Base-by-base conservation (phyloP, 768 basidiomycete species). In the Arthromyces matolae region DNA sequence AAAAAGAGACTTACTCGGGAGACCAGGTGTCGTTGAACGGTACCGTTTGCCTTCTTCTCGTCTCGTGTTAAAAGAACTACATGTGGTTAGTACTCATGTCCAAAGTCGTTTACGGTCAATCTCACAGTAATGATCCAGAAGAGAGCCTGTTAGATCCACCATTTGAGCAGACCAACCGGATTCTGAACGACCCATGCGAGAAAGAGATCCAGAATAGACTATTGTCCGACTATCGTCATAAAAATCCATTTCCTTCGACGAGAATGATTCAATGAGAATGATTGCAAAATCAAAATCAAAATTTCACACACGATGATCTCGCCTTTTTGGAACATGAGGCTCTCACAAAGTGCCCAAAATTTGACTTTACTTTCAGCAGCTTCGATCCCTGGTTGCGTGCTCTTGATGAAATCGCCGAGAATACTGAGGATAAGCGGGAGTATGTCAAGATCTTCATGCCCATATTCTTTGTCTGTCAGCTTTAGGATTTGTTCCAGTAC, bases 331-430 rank as follows among this genome's bases (percentile, higher is more conserved):
- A 81, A 89, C 10, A 80, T 65, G 40, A 95, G 61, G 56, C 78
- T 84, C 67, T 94, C 89, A 54, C 81, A 82, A 3, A 94, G 68
- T 43, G 72, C 81, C 84, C 86, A 89, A 50, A 91, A 84, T 60
- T 91, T 92, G 54, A 93, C 92, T 62, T 92, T 92, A 52, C 81
- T 78, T 61, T 94, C 92, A 1, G 93, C 89, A n/a, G 84, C 88
- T 50, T 83, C 88, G 50, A 95, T 93, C 4, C 93, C 93, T 1
- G 91, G 91, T 58, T 94, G 85, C 0, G 89, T 89, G 53, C 84
- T 84, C 71, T 88, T 91, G 50, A 95, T 75, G 52, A 82, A 84
- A 37, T 83, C 79, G 24, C 74, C 79, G 45, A 94, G 57, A 3
- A 93, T 77, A 8, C 73, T 74, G 20, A 89, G 59, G 14, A 89